Percentiles rank a stretch among this genome's conserved stretches.
These are phyloP conservation scores for Agapanthus africanus DNA, from an alignment of 106 monocot species.

Conservation along the genomic window DNA sequence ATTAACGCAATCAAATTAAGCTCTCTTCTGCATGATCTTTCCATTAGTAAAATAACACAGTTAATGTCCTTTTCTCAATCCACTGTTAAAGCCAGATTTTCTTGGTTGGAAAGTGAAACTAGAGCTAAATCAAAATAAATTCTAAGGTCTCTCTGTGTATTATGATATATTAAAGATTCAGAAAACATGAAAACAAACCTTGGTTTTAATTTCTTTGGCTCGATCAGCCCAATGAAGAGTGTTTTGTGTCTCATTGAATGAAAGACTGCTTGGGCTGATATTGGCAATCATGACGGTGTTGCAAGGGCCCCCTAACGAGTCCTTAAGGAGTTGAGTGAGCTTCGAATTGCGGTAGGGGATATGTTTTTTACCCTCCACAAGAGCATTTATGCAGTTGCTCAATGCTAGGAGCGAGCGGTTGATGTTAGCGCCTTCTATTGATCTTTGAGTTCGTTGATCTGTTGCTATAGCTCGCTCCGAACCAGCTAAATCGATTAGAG, in stretches of 20 bases:
- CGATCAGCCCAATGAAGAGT: slow-evolving; percentile 99
- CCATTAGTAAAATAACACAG: too few relatives aligned
- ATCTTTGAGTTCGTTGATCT: slow-evolving; percentile 72
- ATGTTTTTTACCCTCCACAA: slow-evolving; percentile 97
- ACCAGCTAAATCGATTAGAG: slow-evolving; percentile 91
- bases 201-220: slow-evolving; percentile 86
- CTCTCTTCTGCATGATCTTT: too few relatives aligned
- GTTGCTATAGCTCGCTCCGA: slow-evolving; percentile 92
- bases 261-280: slow-evolving; percentile 69
- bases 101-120: too few relatives aligned
- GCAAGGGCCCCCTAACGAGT: slow-evolving; percentile 84
- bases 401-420: slow-evolving; percentile 91
- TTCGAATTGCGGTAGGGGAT: slow-evolving; percentile 97
- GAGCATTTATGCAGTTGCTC: slow-evolving; percentile 94
- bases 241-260: slow-evolving; percentile 88
- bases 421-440: slow-evolving; percentile 93
- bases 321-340: slow-evolving; percentile 96
- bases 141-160: too few relatives aligned
- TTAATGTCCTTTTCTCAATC: too few relatives aligned
- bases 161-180: too few relatives aligned
- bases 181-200: slow-evolving; percentile 62
- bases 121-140: too few relatives aligned
- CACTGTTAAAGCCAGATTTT: too few relatives aligned
- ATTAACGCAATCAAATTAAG: too few relatives aligned
- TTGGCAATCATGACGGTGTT: slow-evolving; percentile 99